phyloP scores from a whole-genome alignment of 129 eudicot species.

The Tagetes patula region DNA sequence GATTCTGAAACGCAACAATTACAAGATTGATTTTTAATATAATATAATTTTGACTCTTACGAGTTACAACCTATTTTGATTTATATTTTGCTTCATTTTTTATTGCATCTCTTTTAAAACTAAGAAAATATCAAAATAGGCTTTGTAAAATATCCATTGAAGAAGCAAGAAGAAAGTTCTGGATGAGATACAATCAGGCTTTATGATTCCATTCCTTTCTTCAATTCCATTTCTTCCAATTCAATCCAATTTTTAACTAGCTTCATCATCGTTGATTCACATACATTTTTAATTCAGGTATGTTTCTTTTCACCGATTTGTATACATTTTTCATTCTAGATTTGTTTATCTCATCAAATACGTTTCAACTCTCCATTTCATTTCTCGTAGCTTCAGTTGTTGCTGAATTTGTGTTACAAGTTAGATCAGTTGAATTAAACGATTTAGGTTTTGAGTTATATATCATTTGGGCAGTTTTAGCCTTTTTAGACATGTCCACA shows the following conservation, averaged over 20 bases:
- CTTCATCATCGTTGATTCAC: constrained; percentile 10
- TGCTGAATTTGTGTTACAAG: background rate
- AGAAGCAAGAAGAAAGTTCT: background rate
- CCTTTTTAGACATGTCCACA: too few species aligned
- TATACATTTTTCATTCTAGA: constrained; percentile 1
- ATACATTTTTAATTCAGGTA: constrained; percentile 22
- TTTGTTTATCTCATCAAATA: background rate
- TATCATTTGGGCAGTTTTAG: too few species aligned
- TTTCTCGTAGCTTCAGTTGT: background rate
- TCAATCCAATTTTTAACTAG: constrained; percentile 18
- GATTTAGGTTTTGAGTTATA: background rate
- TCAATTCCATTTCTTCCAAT: constrained; percentile 12
- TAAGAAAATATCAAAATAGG: too few species aligned
- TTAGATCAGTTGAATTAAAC: background rate
- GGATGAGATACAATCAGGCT: background rate
- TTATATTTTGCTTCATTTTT: too few species aligned
- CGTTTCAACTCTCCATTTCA: background rate
- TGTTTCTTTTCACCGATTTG: constrained; percentile 20
- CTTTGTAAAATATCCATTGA: background rate
- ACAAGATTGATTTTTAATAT: too few species aligned
- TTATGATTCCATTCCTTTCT: background rate
- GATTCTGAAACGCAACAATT: too few species aligned
- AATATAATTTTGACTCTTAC: too few species aligned
- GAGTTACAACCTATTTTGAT: too few species aligned
- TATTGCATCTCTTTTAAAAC: too few species aligned